Evolutionary conservation across 1,284 basidiomycete genomes (phyloP).

Genomic region (Boletus sp.): DNA sequence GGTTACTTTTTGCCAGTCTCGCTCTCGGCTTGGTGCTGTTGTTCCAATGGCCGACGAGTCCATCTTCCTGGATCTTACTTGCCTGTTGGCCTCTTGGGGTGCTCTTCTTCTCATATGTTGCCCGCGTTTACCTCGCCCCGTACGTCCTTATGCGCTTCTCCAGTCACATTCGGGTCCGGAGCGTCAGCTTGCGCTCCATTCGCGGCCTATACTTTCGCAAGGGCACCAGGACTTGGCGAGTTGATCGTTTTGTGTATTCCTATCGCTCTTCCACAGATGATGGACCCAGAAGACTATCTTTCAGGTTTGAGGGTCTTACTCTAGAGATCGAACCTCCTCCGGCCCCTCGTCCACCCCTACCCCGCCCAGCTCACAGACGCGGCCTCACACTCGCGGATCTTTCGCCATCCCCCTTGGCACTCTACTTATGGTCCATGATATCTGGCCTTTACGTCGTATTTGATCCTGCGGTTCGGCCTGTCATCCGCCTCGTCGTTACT

Average conservation of each 20-base stretch:
- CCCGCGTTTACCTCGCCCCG: slow-evolving; percentile 67
- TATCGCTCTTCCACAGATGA: slow-evolving; percentile 52
- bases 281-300: slow-evolving; percentile 53
- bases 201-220: slow-evolving; percentile 70
- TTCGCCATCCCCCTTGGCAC: slow-evolving; percentile 58
- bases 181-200: slow-evolving; percentile 74
- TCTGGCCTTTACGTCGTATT: slow-evolving; percentile 49
- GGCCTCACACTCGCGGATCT: slow-evolving; percentile 54
- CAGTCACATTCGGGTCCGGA: slow-evolving; percentile 64
- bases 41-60: slow-evolving; percentile 31
- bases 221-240: slow-evolving; percentile 54
- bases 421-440: slow-evolving; percentile 50
- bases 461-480: slow-evolving; percentile 64
- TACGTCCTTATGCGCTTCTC: slow-evolving; percentile 61
- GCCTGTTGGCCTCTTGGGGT: slow-evolving; percentile 40
- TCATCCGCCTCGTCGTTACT: slow-evolving; percentile 59
- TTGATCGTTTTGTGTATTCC: slow-evolving; percentile 69
- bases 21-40: slow-evolving; percentile 18
- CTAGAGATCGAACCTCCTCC: slow-evolving; percentile 50
- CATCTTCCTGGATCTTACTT: slow-evolving; percentile 36
- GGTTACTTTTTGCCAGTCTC: slow-evolving; percentile 23
- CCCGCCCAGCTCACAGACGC: slow-evolving; percentile 42
- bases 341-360: slow-evolving; percentile 15
- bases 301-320: slow-evolving; percentile 63
- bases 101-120: slow-evolving; percentile 57